Evolutionary conservation across 345 rosid genomes (phyloP).

Genomic region (Euclidium syriacum): DNA sequence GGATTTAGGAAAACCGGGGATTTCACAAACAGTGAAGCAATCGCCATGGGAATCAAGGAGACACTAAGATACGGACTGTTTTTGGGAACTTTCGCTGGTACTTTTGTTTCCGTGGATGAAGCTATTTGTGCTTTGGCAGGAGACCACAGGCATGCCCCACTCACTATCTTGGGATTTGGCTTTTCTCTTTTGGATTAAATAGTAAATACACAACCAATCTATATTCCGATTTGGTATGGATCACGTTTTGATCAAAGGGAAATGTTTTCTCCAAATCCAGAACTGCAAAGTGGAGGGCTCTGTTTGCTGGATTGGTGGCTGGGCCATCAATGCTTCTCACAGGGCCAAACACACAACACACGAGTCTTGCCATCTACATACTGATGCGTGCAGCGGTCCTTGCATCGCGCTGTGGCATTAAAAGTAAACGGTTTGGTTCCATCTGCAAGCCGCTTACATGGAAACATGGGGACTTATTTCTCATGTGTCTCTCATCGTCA

Average conservation of each 20-base stretch:
- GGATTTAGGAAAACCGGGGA: conserved; percentile 51
- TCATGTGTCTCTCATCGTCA: conserved; percentile 93
- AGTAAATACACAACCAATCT: not conserved
- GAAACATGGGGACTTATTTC: conserved; percentile 93
- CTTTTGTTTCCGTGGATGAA: conserved; percentile 80
- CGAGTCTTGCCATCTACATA: conserved; percentile 81
- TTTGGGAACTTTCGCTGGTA: conserved; percentile 88
- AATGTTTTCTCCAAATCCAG: conserved; percentile 34
- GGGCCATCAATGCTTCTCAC: conserved; percentile 97
- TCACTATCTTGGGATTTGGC: not conserved
- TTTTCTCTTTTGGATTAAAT: not conserved
- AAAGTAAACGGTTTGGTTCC: conserved; percentile 70
- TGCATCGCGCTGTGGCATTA: conserved; percentile 91
- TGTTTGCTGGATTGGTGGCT: conserved; percentile 80
- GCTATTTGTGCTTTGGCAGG: conserved; percentile 67
- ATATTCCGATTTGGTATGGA: not conserved
- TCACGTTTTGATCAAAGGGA: conserved; percentile 16
- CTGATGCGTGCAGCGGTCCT: conserved; percentile 92
- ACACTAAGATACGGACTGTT: conserved; percentile 87
- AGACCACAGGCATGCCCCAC: conserved; percentile 54
- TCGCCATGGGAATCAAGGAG: conserved; percentile 64
- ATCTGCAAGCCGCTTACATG: conserved; percentile 94
- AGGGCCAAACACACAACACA: conserved; percentile 74
- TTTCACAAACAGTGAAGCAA: conserved; percentile 61
- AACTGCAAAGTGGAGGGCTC: conserved; percentile 86